Evolutionary conservation across 2,329 filamentous ascomycete genomes (phyloP).

Genomic region (Pezicula neosporulosa): DNA sequence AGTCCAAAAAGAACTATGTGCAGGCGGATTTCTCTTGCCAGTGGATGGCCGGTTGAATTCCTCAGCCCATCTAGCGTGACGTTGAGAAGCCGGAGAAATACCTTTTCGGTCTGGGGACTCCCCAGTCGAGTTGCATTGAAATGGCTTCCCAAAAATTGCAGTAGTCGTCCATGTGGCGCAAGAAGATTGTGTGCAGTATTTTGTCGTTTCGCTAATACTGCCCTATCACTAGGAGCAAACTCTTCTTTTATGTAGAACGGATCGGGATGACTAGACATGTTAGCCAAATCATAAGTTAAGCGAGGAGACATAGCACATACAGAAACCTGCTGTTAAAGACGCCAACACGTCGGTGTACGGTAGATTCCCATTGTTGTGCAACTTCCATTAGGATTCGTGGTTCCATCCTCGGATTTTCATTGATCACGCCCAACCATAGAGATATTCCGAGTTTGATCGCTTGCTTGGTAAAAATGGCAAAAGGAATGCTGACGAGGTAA

Average conservation of each 20-base stretch:
- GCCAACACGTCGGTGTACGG: constrained; percentile 72
- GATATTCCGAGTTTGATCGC: constrained; percentile 95
- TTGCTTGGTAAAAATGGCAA: constrained; percentile 88
- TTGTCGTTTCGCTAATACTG: constrained; percentile 68
- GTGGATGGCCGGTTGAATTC: constrained; percentile 70
- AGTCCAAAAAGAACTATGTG: constrained; percentile 82
- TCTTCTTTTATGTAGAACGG: constrained; percentile 91
- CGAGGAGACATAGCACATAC: constrained; percentile 34
- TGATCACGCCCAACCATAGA: constrained; percentile 93
- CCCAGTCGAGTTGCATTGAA: constrained; percentile 91
- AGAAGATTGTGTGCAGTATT: constrained; percentile 79
- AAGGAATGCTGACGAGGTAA: constrained; percentile 88
- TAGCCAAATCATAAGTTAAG: constrained; percentile 19
- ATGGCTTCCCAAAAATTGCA: constrained; percentile 90
- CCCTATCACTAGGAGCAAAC: constrained; percentile 86
- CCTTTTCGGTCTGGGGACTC: constrained; percentile 74
- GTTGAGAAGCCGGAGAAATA: constrained; percentile 79
- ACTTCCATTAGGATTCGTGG: constrained; percentile 83
- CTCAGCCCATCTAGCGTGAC: constrained; percentile 74
- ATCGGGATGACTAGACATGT: constrained; percentile 60
- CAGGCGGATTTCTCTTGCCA: constrained; percentile 89
- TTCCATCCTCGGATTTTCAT: constrained; percentile 89
- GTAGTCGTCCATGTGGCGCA: constrained; percentile 77
- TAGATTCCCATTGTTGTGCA: constrained; percentile 85
- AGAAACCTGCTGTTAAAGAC: constrained; percentile 73